A percentile compares a stretch with the other conserved stretches of the same genome.
Conservation (phyloP, 2,329 filamentous ascomycete species). For the Leptoxyphium fumago region DNA sequence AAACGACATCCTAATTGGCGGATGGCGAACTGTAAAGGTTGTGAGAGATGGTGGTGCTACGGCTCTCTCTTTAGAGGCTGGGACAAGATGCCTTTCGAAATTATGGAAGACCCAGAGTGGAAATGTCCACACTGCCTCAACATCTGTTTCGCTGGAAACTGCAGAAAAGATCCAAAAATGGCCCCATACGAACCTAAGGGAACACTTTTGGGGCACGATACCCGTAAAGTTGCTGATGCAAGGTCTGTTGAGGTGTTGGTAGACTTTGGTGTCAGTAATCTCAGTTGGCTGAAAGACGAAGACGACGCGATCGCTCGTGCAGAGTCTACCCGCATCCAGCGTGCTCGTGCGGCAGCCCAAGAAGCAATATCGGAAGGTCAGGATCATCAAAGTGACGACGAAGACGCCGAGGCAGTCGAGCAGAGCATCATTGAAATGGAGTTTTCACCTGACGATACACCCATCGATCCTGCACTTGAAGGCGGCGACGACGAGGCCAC, state of each 20-base stretch:
- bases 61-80: slow-evolving; percentile 86
- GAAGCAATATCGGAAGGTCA: slow-evolving; percentile 33
- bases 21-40: slow-evolving; percentile 65
- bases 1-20: slow-evolving; percentile 72
- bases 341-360: slow-evolving; percentile 39
- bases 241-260: slow-evolving; percentile 82
- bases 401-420: slow-evolving; percentile 18
- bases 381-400: slow-evolving; percentile 29
- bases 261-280: slow-evolving; percentile 79
- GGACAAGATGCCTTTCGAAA: slow-evolving; percentile 69
- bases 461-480: slow-evolving; percentile 21
- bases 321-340: slow-evolving; percentile 23
- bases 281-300: slow-evolving; percentile 59
- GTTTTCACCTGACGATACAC: slow-evolving; percentile 23
- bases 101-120: slow-evolving; percentile 73
- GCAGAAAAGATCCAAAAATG: slow-evolving; percentile 53
- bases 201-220: slow-evolving; percentile 81
- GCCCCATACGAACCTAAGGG: slow-evolving; percentile 73
- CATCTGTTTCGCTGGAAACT: slow-evolving; percentile 76
- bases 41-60: slow-evolving; percentile 72
- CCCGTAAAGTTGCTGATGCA: slow-evolving; percentile 74
- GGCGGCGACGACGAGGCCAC: slow-evolving; percentile 15
- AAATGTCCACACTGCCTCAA: slow-evolving; percentile 73
- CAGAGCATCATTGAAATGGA: slow-evolving; percentile 26
- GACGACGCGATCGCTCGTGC: slow-evolving; percentile 24